Evolutionary conservation across 257 asterid genomes (phyloP).

Genomic region (Marsdenia floribunda): DNA sequence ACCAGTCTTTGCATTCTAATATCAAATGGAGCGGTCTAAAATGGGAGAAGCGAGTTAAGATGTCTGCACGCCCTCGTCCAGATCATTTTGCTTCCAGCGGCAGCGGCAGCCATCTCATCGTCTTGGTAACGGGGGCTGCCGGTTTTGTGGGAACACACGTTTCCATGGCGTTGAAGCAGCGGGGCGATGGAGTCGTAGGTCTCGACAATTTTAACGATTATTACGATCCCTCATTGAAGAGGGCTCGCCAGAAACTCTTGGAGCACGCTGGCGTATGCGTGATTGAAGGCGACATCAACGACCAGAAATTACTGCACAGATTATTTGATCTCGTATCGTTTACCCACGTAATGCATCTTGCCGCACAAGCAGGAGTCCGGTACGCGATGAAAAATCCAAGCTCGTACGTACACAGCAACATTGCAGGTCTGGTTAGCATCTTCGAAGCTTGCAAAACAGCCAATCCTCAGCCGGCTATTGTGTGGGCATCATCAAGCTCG

Average conservation of each 20-base stretch:
- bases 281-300: slow-evolving; percentile 33
- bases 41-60: slow-evolving; percentile 25
- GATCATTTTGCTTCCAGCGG: background rate
- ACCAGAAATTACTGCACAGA: slow-evolving; percentile 16
- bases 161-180: slow-evolving; percentile 30
- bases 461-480: slow-evolving; percentile 36
- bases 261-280: slow-evolving; percentile 21
- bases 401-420: slow-evolving; percentile 39
- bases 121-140: slow-evolving; percentile 45
- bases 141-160: slow-evolving; percentile 48
- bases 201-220: slow-evolving; percentile 39
- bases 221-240: slow-evolving; percentile 35
- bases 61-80: slow-evolving; percentile 22
- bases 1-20: slow-evolving; percentile 12
- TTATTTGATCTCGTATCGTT: slow-evolving; percentile 27
- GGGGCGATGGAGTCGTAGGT: slow-evolving; percentile 45
- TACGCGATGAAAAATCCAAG: slow-evolving; percentile 40
- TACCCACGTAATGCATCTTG: slow-evolving; percentile 44
- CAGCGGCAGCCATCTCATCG: slow-evolving; percentile 7
- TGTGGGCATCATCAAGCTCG: slow-evolving; percentile 50
- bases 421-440: slow-evolving; percentile 43
- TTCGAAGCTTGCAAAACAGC: slow-evolving; percentile 40
- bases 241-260: slow-evolving; percentile 32
- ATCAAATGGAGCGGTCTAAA: slow-evolving; percentile 25
- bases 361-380: slow-evolving; percentile 50